Evolutionary conservation across 805 yeast genomes (phyloP).

Genomic region (Maudiozyma bulderi): DNA sequence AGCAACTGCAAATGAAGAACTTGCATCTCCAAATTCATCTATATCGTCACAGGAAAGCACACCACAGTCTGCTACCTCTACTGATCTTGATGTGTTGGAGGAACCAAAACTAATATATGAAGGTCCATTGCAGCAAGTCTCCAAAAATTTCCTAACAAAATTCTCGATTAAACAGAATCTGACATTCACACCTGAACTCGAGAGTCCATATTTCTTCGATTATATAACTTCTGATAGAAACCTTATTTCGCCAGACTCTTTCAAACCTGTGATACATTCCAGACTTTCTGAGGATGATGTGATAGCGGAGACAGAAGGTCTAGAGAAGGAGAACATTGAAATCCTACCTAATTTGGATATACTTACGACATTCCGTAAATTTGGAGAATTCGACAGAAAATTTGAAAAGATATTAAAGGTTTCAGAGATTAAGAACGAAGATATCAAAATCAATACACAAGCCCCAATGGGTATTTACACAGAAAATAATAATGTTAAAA

Average conservation of each 20-base stretch:
- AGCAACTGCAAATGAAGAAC: background rate
- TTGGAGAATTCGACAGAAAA: constrained; percentile 46
- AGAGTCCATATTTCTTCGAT: background rate
- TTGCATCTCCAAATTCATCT: background rate
- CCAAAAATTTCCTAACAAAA: constrained; percentile 45
- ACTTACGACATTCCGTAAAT: constrained; percentile 37
- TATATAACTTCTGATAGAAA: background rate
- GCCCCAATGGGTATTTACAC: constrained; percentile 68
- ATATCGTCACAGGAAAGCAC: constrained; percentile 5
- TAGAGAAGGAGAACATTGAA: constrained; percentile 22
- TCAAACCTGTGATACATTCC: constrained; percentile 2
- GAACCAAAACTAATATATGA: constrained; percentile 32
- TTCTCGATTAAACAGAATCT: constrained; percentile 21
- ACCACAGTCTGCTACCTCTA: constrained; percentile 9
- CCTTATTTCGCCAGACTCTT: background rate
- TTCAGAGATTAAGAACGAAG: constrained; percentile 39
- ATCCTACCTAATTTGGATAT: constrained; percentile 34
- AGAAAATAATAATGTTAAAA: constrained; percentile 51
- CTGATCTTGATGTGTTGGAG: constrained; percentile 4
- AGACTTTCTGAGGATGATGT: background rate
- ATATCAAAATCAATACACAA: constrained; percentile 48
- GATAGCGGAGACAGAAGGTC: background rate
- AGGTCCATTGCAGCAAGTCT: constrained; percentile 61
- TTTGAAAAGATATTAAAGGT: constrained; percentile 35
- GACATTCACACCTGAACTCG: background rate